A percentile compares a stretch with the other conserved stretches of the same genome.
Evolutionary conservation across 1,284 basidiomycete species (phyloP).

Genomic region (Rugosomyces carneus): DNA sequence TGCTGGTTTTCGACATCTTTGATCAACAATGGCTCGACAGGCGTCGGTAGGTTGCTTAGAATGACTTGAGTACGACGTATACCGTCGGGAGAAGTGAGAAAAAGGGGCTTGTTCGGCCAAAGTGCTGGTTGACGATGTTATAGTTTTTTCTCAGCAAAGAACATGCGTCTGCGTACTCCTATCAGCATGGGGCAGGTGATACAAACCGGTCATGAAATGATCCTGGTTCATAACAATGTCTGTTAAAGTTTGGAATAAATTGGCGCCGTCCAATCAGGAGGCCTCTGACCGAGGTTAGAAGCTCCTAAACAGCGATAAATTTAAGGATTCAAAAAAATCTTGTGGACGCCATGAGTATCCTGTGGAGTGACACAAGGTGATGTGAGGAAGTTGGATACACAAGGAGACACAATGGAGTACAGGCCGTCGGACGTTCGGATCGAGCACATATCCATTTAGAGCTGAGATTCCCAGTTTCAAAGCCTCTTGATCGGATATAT

Average conservation of each 20-base stretch:
- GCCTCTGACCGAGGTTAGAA: not conserved
- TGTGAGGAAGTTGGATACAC: not conserved
- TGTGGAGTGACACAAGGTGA: not conserved
- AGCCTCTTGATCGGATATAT: not conserved
- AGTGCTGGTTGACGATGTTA: conserved; percentile 50
- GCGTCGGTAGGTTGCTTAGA: conserved; percentile 28
- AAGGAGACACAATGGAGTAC: not conserved
- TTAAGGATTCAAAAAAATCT: not conserved
- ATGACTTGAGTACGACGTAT: conserved; percentile 52
- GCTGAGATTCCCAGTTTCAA: not conserved
- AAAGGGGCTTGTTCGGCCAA: conserved; percentile 47
- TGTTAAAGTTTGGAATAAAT: not conserved
- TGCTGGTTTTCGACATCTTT: conserved; percentile 3
- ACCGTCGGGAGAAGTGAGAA: conserved; percentile 43
- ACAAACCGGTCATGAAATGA: not conserved
- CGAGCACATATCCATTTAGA: not conserved
- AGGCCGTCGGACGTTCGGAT: not conserved
- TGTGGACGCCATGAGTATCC: not conserved
- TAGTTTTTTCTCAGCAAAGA: conserved; percentile 14
- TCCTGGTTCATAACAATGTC: not conserved
- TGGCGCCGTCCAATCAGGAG: not conserved
- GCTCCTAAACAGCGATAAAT: not conserved
- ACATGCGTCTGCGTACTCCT: not conserved
- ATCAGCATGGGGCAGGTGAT: not conserved
- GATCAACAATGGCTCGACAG: conserved; percentile 36